phyloP scores from a whole-genome alignment of 139 green algal species.

The Spirogloea muscicola region DNA sequence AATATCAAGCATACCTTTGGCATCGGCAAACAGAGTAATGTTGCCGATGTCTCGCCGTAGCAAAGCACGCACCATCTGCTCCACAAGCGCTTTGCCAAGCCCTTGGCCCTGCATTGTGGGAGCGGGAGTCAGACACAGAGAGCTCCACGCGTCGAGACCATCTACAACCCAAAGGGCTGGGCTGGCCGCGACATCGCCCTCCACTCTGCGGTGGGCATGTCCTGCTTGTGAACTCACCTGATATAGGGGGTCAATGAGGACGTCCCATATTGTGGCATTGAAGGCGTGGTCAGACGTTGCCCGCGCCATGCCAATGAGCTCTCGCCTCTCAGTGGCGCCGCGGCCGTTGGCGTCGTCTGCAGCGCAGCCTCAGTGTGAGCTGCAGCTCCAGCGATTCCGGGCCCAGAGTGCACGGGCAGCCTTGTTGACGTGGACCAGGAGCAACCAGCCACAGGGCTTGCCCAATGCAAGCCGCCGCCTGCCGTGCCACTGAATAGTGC shows the following conservation, averaged over 20 bases:
- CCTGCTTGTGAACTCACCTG: conserved; percentile 60
- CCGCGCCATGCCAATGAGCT: conserved; percentile 77
- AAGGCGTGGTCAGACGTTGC: conserved; percentile 91
- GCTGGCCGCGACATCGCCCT: too few relatives aligned
- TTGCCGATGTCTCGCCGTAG: conserved; percentile 86
- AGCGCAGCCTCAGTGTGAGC: too few relatives aligned
- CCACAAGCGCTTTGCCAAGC: conserved; percentile 88
- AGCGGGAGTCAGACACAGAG: too few relatives aligned
- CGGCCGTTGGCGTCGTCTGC: conserved; percentile 15
- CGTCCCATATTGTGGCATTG: conserved; percentile 98
- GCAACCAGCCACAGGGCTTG: too few relatives aligned
- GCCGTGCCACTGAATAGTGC: too few relatives aligned
- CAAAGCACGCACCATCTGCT: conserved; percentile 79
- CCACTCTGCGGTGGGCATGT: too few relatives aligned
- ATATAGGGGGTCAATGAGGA: conserved; percentile 89
- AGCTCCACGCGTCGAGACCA: too few relatives aligned
- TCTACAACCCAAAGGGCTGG: not conserved
- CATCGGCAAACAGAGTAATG: conserved; percentile 96
- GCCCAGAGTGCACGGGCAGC: too few relatives aligned
- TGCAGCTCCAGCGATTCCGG: too few relatives aligned
- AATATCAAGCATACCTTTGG: conserved; percentile 49
- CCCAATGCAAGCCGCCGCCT: too few relatives aligned
- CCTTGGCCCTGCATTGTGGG: conserved; percentile 77
- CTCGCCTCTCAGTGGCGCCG: not conserved
- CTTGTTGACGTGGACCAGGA: too few relatives aligned